Evolutionary conservation across 331 rosid species (phyloP).

Genomic region (Quercus tomentella): DNA sequence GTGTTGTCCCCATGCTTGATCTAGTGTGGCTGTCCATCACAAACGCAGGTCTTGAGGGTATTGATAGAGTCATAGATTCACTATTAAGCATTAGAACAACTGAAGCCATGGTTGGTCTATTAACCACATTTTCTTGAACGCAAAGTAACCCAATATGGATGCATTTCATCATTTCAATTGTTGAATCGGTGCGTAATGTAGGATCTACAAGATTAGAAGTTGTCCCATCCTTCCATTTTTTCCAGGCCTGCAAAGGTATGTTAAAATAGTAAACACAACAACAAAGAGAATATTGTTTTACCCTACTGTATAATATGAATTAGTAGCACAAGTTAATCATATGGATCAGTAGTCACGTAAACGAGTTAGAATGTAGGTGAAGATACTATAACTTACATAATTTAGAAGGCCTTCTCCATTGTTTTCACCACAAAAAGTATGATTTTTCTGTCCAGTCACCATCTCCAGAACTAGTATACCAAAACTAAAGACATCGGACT

Average conservation of each 20-base stretch:
- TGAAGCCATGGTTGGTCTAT: slow-evolving; percentile 44
- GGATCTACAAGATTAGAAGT: no score
- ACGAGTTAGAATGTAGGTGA: no score
- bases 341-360: no score
- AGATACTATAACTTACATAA: slow-evolving; percentile 5
- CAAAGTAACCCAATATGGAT: slow-evolving; percentile 48
- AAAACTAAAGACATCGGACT: slow-evolving; percentile 26
- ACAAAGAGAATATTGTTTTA: no score
- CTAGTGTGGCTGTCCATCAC: not conserved
- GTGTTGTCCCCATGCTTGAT: not conserved
- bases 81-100: slow-evolving; percentile 37
- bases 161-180: slow-evolving; percentile 34
- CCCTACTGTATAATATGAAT: no score
- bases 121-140: slow-evolving; percentile 38
- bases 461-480: slow-evolving; percentile 31
- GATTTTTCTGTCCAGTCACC: slow-evolving; percentile 15
- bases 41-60: slow-evolving; percentile 35
- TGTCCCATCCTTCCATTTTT: no score
- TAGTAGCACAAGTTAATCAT: no score
- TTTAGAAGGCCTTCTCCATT: slow-evolving; percentile 6
- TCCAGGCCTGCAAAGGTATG: no score
- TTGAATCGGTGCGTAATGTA: not conserved
- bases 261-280: no score
- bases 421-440: not conserved
- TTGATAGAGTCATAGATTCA: slow-evolving; percentile 18